Evolutionary conservation across 2,329 filamentous ascomycete species (phyloP), one percentile per base, ranked within the genome.

Genomic region (Colletotrichum limetticola): DNA sequence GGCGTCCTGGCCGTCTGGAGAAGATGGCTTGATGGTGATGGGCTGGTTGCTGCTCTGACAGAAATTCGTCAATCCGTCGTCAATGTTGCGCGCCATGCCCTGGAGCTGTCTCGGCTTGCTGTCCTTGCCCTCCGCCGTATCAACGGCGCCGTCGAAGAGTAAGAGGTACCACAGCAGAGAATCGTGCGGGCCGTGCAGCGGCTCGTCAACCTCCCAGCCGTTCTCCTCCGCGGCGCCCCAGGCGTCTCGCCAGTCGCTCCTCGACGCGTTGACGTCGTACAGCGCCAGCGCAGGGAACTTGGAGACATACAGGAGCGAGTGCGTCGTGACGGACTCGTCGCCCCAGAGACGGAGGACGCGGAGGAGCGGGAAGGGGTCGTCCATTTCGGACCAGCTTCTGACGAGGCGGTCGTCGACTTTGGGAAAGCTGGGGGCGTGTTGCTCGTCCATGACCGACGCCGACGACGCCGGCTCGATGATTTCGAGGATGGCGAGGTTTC

Each of bases 401-500:
- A 89, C 68, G 3, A 89, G 79, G 7, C 85, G 80, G 74, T 89
- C 86, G 52, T 76, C 85, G 6, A 88, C 76, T 3, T 79, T 78
- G 7, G 84, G 83, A 37, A 84, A 84, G 30, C 73, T 66, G 30
- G 72, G 35, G 35, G 14, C 71, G 4, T 74, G 67, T 26, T 78
- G 57, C 49, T 78, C 75, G 32, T 82, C 80, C 14, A 19, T 19
- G 16, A 6, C 37, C 9, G 37, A 42, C 14, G 37, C 37, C 37
- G 37, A 42, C 37, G 37, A 42, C 1, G 77, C 74, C 1, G 83
- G 83, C 71, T 86, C 82, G 16, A 86, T 79, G 26, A 89, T 80
- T 76, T 88, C 85, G 14, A 89, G 81, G 2, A 86, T 81, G 9
- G 83, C 86, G 5, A 89, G 82, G 63, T 88, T 89, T 32, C 79